Base-by-base conservation (phyloP, 129 eudicot genomes). In the Saussurea involucrata region DNA sequence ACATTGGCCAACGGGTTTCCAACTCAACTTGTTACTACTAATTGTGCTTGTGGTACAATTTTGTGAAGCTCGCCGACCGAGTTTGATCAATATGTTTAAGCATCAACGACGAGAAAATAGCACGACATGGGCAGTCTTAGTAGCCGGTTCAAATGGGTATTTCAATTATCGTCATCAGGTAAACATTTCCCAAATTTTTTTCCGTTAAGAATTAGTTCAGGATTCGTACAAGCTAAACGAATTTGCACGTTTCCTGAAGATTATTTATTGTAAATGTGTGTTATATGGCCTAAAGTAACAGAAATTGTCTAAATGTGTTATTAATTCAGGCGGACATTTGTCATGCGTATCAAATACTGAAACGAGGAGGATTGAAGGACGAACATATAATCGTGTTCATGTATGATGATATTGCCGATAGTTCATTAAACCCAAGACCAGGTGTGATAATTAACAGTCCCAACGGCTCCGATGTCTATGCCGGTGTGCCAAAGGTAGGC, bases 141-240 rank as follows among this genome's bases (percentile, higher is more conserved):
- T 92, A 42, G 98, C 98, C 15, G 93, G 96, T 79, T 92, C 98
- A 2, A 78, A 74, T 1, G 93, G 87, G 6, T 89, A 46, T 31
- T 76, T 80, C 0, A 90, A 92, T 44, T 90, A 92, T 67, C 80
- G 98, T 13, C 98, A 92, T 77, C 98, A 90, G 91, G 97, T 92
- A 13, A 66, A 1, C 9, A 57, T 67, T 25, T 55, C 4, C 63
- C 15, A 0, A 10, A 17, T 28, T 8, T 24, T 8, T 64, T 28
- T 6, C n/a, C 0, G 6, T 66, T 33, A 27, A 44, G 20, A 40
- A 49, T 6, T 49, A 46, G 21, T 49, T 49, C 2, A 37, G 0
- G 46, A 40, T 40, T 11, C 15, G 1, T 37, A 10, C 15, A 37
- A 10, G 46, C 15, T 37, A 37, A 9, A 37, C 9, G 58, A 46